phyloP scores from a whole-genome alignment of 129 eudicot species.

The Solidago caesia region DNA sequence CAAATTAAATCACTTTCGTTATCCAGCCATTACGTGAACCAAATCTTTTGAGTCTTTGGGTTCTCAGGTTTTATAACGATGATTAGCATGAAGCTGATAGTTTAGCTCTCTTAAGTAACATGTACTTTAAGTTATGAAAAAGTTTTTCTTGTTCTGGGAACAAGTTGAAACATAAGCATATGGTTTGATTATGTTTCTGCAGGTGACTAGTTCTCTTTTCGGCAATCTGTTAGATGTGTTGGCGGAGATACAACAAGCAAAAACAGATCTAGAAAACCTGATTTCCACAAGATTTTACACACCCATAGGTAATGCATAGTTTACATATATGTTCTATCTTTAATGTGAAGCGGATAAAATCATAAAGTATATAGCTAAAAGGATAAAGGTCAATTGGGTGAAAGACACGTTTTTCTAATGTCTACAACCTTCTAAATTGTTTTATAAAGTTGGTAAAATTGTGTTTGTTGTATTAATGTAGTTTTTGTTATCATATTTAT shows the following conservation, averaged over 20 bases:
- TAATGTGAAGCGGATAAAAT: neutral
- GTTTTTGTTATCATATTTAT: neutral
- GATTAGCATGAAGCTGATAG: neutral
- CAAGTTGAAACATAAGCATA: slow-evolving; percentile 1
- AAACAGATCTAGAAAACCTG: slow-evolving; percentile 47
- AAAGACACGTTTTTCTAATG: neutral
- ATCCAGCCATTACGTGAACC: neutral
- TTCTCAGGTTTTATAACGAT: neutral
- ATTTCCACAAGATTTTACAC: slow-evolving; percentile 42
- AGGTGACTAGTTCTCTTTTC: slow-evolving; percentile 57
- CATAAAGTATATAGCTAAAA: neutral
- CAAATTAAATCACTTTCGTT: neutral
- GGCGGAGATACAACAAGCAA: slow-evolving; percentile 58
- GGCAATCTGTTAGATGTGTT: slow-evolving; percentile 67
- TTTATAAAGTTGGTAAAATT: neutral
- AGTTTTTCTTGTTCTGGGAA: neutral
- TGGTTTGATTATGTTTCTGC: neutral
- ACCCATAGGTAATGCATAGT: slow-evolving; percentile 46
- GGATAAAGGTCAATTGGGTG: neutral
- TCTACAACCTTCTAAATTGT: neutral
- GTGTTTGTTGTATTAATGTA: neutral
- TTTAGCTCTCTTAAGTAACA: neutral
- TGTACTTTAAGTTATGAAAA: neutral
- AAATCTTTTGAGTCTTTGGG: neutral
- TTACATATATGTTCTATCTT: neutral